Percentiles rank a stretch among this genome's conserved stretches.
Conservation (phyloP, 352 stramenopile species). For the Pseudoperonospora humuli region DNA sequence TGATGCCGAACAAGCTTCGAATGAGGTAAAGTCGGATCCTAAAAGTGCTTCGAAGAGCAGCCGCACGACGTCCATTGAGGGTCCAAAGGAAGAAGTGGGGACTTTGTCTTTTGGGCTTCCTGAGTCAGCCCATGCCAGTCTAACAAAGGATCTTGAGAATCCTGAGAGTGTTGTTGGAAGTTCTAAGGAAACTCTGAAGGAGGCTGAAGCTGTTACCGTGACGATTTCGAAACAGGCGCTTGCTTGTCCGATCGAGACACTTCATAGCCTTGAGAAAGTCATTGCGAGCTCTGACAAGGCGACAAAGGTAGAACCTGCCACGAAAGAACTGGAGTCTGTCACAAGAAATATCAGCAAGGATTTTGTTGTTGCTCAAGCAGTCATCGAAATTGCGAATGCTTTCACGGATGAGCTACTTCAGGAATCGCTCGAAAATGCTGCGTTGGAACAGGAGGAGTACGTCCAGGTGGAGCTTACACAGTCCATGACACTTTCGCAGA, state of each 20-base stretch:
- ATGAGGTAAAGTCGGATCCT: slow-evolving; percentile 1
- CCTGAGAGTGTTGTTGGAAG: slow-evolving; percentile 20
- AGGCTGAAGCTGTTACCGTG: background rate
- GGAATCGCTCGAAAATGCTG: slow-evolving; percentile 37
- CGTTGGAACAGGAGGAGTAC: slow-evolving; percentile 54
- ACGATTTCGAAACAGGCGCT: slow-evolving; percentile 5
- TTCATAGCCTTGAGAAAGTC: background rate
- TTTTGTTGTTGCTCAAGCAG: slow-evolving; percentile 20
- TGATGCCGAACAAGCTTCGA: background rate
- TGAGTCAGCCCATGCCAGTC: background rate
- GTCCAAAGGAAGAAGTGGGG: background rate
- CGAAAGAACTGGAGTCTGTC: slow-evolving; percentile 12
- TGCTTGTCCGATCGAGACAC: background rate
- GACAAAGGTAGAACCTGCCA: slow-evolving; percentile 6
- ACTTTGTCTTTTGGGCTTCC: background rate
- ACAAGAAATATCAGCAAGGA: slow-evolving; percentile 24
- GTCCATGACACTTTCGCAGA: slow-evolving; percentile 28
- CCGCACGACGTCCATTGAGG: slow-evolving; percentile 5
- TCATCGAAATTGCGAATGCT: slow-evolving; percentile 27
- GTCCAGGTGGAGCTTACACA: slow-evolving; percentile 59
- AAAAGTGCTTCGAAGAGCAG: slow-evolving; percentile 6
- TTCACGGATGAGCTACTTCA: slow-evolving; percentile 42
- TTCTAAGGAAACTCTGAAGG: slow-evolving; percentile 9
- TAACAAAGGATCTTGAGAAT: slow-evolving; percentile 7
- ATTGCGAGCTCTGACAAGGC: background rate